phyloP scores from a whole-genome alignment of 495 filamentous ascomycete genomes.

The Physcia stellaris region DNA sequence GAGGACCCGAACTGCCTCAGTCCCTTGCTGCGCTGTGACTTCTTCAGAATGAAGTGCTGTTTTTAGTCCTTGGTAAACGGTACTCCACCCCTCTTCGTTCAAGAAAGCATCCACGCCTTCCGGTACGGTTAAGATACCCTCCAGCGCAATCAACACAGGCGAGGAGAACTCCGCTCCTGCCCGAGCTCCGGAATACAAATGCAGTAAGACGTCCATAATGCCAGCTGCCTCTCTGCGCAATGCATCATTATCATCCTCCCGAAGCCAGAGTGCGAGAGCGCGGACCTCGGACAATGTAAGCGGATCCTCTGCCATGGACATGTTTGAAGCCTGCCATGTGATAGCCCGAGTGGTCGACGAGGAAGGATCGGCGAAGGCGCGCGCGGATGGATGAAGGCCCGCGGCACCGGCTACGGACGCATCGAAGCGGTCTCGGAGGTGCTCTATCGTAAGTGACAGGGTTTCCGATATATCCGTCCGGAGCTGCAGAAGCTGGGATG shows the following conservation, averaged over 20 bases:
- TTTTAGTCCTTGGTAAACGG: conserved; percentile 32
- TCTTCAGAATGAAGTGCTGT: conserved; percentile 14
- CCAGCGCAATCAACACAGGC: conserved; percentile 38
- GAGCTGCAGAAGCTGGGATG: conserved; percentile 43
- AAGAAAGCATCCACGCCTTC: conserved; percentile 32
- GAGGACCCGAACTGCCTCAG: conserved; percentile 39
- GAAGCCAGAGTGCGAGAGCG: conserved; percentile 44
- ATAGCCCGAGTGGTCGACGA: background rate
- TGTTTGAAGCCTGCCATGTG: background rate
- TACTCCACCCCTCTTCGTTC: conserved; percentile 33
- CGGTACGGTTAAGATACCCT: conserved; percentile 30
- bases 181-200: conserved; percentile 30
- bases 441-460: conserved; percentile 44
- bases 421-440: conserved; percentile 52
- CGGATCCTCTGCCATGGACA: conserved; percentile 24
- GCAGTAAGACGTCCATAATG: conserved; percentile 42
- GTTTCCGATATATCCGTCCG: conserved; percentile 43
- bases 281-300: conserved; percentile 34
- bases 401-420: conserved; percentile 37
- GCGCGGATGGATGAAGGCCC: conserved; percentile 36
- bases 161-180: conserved; percentile 31
- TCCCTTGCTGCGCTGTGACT: conserved; percentile 20
- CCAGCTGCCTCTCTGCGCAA: conserved; percentile 39
- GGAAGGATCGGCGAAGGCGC: conserved; percentile 18
- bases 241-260: conserved; percentile 46